Evolutionary conservation across 2,329 filamentous ascomycete genomes (phyloP).

Genomic region (Acephala macrosclerotiorum): DNA sequence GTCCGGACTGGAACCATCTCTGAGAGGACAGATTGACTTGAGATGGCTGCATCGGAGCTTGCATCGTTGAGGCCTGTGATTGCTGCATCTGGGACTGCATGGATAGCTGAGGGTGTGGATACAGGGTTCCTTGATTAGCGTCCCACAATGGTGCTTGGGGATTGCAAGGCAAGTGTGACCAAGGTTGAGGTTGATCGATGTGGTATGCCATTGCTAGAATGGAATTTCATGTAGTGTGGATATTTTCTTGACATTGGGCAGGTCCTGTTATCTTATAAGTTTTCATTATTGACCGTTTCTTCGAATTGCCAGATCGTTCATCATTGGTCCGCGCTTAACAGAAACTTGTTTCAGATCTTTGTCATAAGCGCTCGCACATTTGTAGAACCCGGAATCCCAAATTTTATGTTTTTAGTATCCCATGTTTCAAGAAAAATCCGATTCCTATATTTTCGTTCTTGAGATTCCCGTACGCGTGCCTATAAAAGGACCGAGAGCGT

Average conservation of each 20-base stretch:
- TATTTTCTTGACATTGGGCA: background rate
- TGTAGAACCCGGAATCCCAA: background rate
- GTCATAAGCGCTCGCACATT: background rate
- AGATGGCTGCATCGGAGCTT: background rate
- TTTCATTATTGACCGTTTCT: background rate
- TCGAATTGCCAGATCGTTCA: background rate
- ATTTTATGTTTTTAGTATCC: background rate
- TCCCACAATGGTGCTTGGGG: too few species aligned
- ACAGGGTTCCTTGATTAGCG: too few species aligned
- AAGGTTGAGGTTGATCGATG: background rate
- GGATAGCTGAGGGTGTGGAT: background rate
- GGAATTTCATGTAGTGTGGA: background rate
- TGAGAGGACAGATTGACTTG: background rate
- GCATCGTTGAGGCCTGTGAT: background rate
- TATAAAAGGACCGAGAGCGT: background rate
- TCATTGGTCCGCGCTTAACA: background rate
- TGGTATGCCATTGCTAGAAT: too few species aligned
- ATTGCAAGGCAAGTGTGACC: too few species aligned
- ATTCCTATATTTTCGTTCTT: too few species aligned
- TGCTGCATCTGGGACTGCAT: constrained; percentile 1
- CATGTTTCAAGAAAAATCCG: background rate
- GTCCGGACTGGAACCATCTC: background rate
- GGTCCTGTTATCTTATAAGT: background rate
- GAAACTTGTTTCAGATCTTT: background rate
- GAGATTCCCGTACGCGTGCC: too few species aligned